A percentile compares a stretch with the other conserved stretches of the same genome.
Conservation (phyloP, 2,329 filamentous ascomycete species). For the Pseudogymnoascus sp. region DNA sequence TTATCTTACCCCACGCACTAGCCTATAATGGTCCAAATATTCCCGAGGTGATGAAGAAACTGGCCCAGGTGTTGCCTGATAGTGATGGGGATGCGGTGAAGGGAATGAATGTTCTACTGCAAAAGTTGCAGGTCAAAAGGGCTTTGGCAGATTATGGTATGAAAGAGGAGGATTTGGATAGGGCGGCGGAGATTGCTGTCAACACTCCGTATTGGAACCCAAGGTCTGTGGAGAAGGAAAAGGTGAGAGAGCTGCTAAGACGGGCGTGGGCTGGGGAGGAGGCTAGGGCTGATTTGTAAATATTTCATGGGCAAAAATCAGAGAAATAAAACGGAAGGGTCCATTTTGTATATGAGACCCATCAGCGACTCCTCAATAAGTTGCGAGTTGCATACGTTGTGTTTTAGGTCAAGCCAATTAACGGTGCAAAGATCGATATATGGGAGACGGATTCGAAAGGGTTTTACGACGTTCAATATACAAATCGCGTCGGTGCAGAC, state of each 20-base stretch:
- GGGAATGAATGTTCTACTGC: constrained; percentile 47
- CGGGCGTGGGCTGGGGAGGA: constrained; percentile 53
- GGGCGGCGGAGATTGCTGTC: constrained; percentile 49
- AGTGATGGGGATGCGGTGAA: constrained; percentile 50
- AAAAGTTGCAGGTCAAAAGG: constrained; percentile 43
- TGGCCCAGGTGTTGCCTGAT: constrained; percentile 46
- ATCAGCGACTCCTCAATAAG: too few relatives aligned
- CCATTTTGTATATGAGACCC: too few relatives aligned
- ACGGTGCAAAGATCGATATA: constrained; percentile 65
- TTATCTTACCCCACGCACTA: constrained; percentile 53
- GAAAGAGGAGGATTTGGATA: constrained; percentile 51
- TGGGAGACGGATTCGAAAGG: constrained; percentile 78
- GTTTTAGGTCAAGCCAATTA: constrained; percentile 42
- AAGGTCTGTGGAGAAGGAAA: constrained; percentile 40
- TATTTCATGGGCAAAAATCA: neutral
- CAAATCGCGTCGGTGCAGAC: constrained; percentile 52
- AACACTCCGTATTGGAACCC: constrained; percentile 54
- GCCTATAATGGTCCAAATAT: constrained; percentile 53
- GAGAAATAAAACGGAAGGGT: too few relatives aligned
- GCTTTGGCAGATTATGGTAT: constrained; percentile 47
- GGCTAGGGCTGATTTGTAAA: constrained; percentile 43
- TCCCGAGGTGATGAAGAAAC: constrained; percentile 41
- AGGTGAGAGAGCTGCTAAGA: constrained; percentile 47
- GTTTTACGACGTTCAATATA: constrained; percentile 74
- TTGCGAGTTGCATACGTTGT: too few relatives aligned